Percentiles rank a stretch among this genome's conserved stretches.
Evolutionary conservation across 192 early-diverging fungal genomes (phyloP).

Genomic region (Backusella liffmaniae): DNA sequence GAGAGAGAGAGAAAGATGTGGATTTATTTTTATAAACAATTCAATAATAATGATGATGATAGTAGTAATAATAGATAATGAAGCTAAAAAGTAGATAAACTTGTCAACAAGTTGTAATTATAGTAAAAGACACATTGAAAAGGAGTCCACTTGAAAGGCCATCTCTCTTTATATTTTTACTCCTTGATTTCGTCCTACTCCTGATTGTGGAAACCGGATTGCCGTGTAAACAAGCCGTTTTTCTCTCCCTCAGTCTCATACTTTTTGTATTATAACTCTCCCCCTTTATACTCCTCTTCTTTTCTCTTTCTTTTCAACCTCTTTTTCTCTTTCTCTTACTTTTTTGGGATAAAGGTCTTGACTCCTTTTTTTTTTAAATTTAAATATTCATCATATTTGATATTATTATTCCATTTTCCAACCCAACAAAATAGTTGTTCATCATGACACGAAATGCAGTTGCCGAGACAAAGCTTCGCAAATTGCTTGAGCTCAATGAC

Average conservation of each 20-base stretch:
- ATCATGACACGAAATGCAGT: conserved; percentile 30
- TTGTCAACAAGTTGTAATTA: not conserved
- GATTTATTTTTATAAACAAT: too few species aligned
- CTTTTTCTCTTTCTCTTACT: not conserved
- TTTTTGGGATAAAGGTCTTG: not conserved
- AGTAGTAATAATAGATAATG: not conserved
- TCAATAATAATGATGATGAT: not conserved
- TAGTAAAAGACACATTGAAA: not conserved
- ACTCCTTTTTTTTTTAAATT: not conserved
- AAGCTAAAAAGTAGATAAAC: not conserved
- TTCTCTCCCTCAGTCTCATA: not conserved
- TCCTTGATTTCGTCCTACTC: not conserved
- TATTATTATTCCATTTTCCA: not conserved
- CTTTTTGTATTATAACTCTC: not conserved
- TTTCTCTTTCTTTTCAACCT: not conserved
- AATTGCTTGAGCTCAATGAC: conserved; percentile 71
- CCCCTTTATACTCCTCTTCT: not conserved
- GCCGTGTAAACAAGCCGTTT: not conserved
- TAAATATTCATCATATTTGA: too few species aligned
- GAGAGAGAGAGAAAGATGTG: not conserved
- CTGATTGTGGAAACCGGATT: not conserved
- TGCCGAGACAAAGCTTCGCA: conserved; percentile 65
- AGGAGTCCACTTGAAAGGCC: not conserved
- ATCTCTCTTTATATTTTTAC: not conserved
- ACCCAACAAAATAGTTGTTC: not conserved